Base-by-base conservation (phyloP, 352 stramenopile species). In the Phytopythium sindhum region DNA sequence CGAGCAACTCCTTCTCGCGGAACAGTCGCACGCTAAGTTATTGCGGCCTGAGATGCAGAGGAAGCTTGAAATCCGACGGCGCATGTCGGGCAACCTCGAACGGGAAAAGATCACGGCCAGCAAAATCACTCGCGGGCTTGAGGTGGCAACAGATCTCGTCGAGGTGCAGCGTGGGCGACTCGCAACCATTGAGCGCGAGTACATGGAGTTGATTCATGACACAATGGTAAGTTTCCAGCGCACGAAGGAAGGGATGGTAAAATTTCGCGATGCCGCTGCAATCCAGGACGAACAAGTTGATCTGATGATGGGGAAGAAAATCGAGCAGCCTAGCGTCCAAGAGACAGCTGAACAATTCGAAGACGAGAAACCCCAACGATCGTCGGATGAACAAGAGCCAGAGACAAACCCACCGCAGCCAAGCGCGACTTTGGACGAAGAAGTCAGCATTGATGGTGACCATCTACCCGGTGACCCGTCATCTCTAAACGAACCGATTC, bases 1-100 rank as follows among this genome's bases (percentile, higher is more conserved):
- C 0, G 78, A 83, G 37, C 67, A 78, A n/a, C 79, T 86, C 4
- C 54, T 91, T 2, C 44, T 74, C 15, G 47, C 61, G 1, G 81
- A 90, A 47, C 74, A 87, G 23, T 64, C 69, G 0, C 83, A 91
- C 61, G 70, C 81, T 15, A 70, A 80, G 8, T 44, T 70, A 17
- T 41, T 91, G 12, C 69, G 84, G 10, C 81, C 80, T 4, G 79
- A 91, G 64, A 78, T 88, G 65, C 67, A 51, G 1, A 68, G 74
- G 29, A 78, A 80, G 44, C 68, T 78, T 0, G 77, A 78, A 4
- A 29, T 76, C 10, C 78, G 77, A 45, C 67, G 83, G 2, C 64
- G 61, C 23, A 88, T 90, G 81, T 91, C 81, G 4, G 83, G 75
- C 0, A 86, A 69, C 14, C 60, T 89, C n/a, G 80, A 91, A 50